These are phyloP conservation scores for Colletotrichum somersetense DNA, from an alignment of 2,329 filamentous ascomycete genomes.

Conservation along the genomic window DNA sequence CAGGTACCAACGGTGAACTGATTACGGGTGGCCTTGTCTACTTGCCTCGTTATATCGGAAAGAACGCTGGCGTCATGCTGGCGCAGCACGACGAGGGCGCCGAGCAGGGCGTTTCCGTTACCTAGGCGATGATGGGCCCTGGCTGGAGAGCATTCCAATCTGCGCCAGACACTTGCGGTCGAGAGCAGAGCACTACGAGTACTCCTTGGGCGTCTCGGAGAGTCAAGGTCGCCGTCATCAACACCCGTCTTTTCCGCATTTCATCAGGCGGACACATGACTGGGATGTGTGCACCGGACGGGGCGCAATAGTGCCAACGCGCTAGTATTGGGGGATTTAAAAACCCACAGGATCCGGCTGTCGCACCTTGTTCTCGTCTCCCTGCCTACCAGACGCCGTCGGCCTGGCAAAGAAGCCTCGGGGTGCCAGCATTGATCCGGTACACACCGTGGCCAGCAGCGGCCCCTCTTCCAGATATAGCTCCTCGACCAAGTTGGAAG, in stretches of 20 bases:
- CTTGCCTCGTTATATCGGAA: not conserved
- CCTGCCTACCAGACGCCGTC: conserved; percentile 1
- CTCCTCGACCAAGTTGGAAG: not conserved
- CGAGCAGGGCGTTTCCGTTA: not conserved
- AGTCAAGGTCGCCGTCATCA: conserved; percentile 9
- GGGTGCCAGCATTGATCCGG: not conserved
- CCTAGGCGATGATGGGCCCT: conserved; percentile 9
- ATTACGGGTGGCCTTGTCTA: not conserved
- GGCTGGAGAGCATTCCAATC: not conserved
- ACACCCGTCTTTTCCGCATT: not conserved
- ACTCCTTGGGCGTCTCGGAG: conserved; percentile 20
- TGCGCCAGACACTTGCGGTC: not conserved
- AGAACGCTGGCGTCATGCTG: not conserved
- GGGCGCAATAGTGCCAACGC: not conserved
- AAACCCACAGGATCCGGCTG: not conserved
- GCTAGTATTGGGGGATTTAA: not conserved
- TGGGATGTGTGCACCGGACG: not conserved
- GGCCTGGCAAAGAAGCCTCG: not conserved
- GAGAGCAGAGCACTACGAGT: conserved; percentile 8
- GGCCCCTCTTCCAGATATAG: not conserved
- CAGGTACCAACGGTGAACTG: not conserved
- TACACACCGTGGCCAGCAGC: not conserved
- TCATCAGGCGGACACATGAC: not conserved
- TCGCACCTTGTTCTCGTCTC: conserved; percentile 10
- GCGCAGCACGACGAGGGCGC: not conserved